These are phyloP conservation scores for Raphanus sativus DNA, from an alignment of 345 rosid genomes.

Conservation along the genomic window DNA sequence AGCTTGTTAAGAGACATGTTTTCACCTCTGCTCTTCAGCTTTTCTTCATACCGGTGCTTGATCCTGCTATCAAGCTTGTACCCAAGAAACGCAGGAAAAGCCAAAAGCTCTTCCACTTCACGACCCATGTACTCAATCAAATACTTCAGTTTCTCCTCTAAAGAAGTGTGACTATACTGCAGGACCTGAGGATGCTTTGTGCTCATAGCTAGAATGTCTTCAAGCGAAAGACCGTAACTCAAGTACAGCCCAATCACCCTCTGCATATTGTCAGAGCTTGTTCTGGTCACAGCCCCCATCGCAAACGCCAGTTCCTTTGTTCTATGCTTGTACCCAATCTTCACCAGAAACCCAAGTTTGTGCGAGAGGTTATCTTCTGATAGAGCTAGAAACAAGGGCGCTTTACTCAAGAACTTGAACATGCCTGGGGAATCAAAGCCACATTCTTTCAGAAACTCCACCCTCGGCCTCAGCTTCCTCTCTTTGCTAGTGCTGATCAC, in stretches of 20 bases:
- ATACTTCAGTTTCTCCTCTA: constrained; percentile 73
- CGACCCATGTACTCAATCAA: constrained; percentile 73
- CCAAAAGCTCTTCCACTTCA: constrained; percentile 63
- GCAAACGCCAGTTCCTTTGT: constrained; percentile 64
- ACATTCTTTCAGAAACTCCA: constrained; percentile 67
- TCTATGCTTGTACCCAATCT: constrained; percentile 59
- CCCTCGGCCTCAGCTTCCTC: constrained; percentile 65
- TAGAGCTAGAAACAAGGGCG: constrained; percentile 65
- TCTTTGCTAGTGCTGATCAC: constrained; percentile 65
- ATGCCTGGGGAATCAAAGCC: constrained; percentile 60
- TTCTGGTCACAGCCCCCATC: constrained; percentile 73
- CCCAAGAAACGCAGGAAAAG: constrained; percentile 81
- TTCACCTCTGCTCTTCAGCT: constrained; percentile 52
- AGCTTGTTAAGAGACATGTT: constrained; percentile 73
- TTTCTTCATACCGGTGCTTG: constrained; percentile 67
- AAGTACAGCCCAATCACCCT: constrained; percentile 64
- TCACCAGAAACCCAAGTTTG: constrained; percentile 69
- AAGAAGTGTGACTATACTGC: constrained; percentile 56
- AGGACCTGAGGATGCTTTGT: constrained; percentile 78
- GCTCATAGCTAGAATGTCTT: constrained; percentile 65
- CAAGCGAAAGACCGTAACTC: constrained; percentile 56
- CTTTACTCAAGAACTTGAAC: constrained; percentile 69
- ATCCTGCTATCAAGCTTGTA: constrained; percentile 81
- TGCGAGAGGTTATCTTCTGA: constrained; percentile 58
- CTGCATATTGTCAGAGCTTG: constrained; percentile 75